phyloP scores from a whole-genome alignment of 2,329 filamentous ascomycete genomes.

The Fusarium palustre region DNA sequence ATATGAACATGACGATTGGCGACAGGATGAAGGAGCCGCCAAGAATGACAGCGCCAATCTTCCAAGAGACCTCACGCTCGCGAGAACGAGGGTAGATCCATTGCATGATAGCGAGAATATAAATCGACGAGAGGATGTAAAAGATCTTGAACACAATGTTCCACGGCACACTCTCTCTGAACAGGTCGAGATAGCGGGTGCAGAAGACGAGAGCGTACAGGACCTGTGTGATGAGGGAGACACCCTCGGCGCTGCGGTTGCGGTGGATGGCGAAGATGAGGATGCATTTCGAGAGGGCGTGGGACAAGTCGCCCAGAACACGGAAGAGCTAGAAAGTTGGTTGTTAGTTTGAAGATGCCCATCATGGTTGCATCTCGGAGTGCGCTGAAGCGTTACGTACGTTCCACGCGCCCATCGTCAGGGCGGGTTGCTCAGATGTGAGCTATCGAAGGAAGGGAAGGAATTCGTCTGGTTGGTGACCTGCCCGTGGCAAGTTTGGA shows the following conservation, averaged over 20 bases:
- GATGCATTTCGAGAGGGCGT: slow-evolving; percentile 88
- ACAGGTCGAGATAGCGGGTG: slow-evolving; percentile 87
- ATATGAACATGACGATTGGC: slow-evolving; percentile 78
- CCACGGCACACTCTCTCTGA: slow-evolving; percentile 69
- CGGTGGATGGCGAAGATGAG: slow-evolving; percentile 90
- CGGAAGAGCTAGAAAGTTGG: slow-evolving; percentile 68
- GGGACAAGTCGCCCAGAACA: slow-evolving; percentile 84
- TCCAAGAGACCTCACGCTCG: slow-evolving; percentile 94
- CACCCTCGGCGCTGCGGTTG: slow-evolving; percentile 88
- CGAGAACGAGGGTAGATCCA: slow-evolving; percentile 87
- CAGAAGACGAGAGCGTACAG: slow-evolving; percentile 89
- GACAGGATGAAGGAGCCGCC: slow-evolving; percentile 73
- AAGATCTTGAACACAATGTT: slow-evolving; percentile 89
- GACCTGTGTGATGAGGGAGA: slow-evolving; percentile 90
- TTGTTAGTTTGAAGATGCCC: slow-evolving; percentile 16
- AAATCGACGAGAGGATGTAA: slow-evolving; percentile 85
- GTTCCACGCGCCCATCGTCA: slow-evolving; percentile 57
- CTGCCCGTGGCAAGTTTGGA: slow-evolving; percentile 8
- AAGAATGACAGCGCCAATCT: slow-evolving; percentile 79
- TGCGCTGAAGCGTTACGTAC: slow-evolving; percentile 38
- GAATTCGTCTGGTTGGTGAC: slow-evolving; percentile 28
- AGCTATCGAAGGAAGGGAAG: slow-evolving; percentile 20
- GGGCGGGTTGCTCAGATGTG: slow-evolving; percentile 30
- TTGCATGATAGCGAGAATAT: slow-evolving; percentile 90
- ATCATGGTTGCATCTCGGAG: not conserved